Evolutionary conservation across 148 eudicot species (phyloP).

Genomic region (Rhododendron williamsianum): DNA sequence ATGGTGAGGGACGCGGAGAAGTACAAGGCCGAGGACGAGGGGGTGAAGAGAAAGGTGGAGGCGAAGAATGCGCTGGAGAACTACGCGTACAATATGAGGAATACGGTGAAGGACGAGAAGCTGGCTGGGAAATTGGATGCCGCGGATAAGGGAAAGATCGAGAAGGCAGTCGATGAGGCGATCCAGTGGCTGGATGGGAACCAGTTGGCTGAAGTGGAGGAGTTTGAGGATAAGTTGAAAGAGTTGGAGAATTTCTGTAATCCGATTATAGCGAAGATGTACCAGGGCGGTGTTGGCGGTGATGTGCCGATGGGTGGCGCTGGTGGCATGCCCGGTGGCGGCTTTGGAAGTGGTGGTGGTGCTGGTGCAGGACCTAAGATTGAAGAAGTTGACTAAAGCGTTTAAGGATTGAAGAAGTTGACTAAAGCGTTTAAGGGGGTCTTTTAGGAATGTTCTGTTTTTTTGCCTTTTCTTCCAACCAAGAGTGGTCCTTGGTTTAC

Average conservation of each 20-base stretch:
- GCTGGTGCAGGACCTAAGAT: conserved; percentile 12
- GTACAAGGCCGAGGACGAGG: no score
- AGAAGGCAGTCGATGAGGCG: no score
- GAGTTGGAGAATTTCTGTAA: background rate
- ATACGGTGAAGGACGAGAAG: no score
- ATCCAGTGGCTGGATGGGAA: no score
- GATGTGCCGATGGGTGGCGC: conserved; percentile 8
- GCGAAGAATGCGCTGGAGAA: no score
- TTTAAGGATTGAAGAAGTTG: conserved; percentile 10
- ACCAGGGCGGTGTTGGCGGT: conserved; percentile 3
- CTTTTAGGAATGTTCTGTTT: background rate
- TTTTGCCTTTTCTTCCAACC: background rate
- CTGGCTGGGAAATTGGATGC: no score
- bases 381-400: conserved; percentile 7
- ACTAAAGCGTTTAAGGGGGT: background rate
- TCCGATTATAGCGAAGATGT: conserved; percentile 2
- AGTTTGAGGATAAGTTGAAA: conserved; percentile 14
- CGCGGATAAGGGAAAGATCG: no score
- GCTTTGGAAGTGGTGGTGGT: background rate
- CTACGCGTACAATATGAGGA: no score
- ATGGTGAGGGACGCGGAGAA: no score
- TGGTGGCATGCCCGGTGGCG: background rate
- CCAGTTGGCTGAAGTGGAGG: conserved; percentile 9
- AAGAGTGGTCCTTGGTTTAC: background rate
- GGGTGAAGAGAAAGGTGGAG: no score